Evolutionary conservation across 345 rosid species (phyloP), one percentile per base, ranked within the genome.

Genomic region (Ceriops zippeliana): DNA sequence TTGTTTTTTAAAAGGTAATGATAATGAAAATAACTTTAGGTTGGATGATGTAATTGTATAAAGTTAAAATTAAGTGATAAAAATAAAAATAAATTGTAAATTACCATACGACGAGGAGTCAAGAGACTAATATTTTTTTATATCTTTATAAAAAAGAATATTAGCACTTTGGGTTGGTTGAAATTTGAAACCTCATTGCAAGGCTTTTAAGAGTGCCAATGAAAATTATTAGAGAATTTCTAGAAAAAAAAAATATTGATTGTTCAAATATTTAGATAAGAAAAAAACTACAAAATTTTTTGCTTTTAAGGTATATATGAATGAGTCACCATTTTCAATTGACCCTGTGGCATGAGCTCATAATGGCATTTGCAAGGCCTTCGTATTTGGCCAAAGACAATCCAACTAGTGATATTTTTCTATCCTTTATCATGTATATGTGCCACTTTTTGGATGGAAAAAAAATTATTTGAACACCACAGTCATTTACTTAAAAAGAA

Each of bases 341-440:
- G 69, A 87, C 87, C 65, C 85, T 91, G 63, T 89, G 91, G 75
- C 71, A 91, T 1, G 97, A 89, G 76, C 91, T 96, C 0, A 88
- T 68, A 61, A 95, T 89, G 13, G 97, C 96, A 73, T 89, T 96
- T 0, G 97, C 96, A 60, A 91, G 97, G 75, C 87, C 84, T 65
- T 91, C 92, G 37, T 96, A 95, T 82, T 95, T 91, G 28, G 96
- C 97, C 82, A 95, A 72, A 59, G 90, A 84, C 58, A 95, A 77
- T 71, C 99, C 97, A 0, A 96, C 99, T 71, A 91, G 67, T 7
- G 97, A 91, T 75, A 95, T 95, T 37, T 96, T 87, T 75, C 99
- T 96, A 6, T 89, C 96, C 83, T 89, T 89, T 5, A 96, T 89
- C 97, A 91, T 87, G 86, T 89, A 95, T 20, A 91, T 74, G 56